A percentile compares a stretch with the other conserved stretches of the same genome.
Conservation (phyloP, 441 rosid genomes). For the Arabidopsis lyrata region DNA sequence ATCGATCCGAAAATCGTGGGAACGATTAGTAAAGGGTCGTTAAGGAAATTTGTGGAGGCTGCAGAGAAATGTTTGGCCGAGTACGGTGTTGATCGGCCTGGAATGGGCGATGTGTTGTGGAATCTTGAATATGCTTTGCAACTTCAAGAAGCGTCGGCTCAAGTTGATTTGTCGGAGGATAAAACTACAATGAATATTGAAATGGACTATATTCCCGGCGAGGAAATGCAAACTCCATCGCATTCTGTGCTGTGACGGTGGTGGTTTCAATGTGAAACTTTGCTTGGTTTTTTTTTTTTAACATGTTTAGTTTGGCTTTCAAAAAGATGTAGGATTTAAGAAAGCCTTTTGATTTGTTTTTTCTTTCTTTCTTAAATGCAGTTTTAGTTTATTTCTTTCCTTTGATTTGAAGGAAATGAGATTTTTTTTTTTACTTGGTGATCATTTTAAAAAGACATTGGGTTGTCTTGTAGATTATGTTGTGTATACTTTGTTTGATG, state of each 20-base stretch:
- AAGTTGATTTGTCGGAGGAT: constrained; percentile 51
- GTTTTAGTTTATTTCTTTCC: constrained; percentile 35
- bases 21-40: constrained; percentile 50
- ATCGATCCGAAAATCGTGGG: constrained; percentile 60
- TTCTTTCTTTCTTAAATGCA: not conserved
- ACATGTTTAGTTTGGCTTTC: constrained; percentile 35
- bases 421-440: constrained; percentile 21
- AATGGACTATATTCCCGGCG: constrained; percentile 21
- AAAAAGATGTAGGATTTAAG: constrained; percentile 34
- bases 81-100: constrained; percentile 69
- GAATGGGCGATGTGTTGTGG: constrained; percentile 77
- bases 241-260: constrained; percentile 25
- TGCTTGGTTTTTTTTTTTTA: not conserved
- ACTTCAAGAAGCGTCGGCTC: constrained; percentile 60
- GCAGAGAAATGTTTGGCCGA: constrained; percentile 75
- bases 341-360: constrained; percentile 33
- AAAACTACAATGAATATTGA: constrained; percentile 45
- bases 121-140: constrained; percentile 69
- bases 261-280: constrained; percentile 20
- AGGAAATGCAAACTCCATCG: constrained; percentile 31
- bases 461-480: constrained; percentile 41
- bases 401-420: constrained; percentile 14
- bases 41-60: constrained; percentile 62
- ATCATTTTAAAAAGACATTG: not conserved
- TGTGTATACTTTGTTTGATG: constrained; percentile 42